A percentile compares a stretch with the other conserved stretches of the same genome.
These are phyloP conservation scores for Mycena crocata DNA, from an alignment of 768 basidiomycete genomes.

Conservation along the genomic window DNA sequence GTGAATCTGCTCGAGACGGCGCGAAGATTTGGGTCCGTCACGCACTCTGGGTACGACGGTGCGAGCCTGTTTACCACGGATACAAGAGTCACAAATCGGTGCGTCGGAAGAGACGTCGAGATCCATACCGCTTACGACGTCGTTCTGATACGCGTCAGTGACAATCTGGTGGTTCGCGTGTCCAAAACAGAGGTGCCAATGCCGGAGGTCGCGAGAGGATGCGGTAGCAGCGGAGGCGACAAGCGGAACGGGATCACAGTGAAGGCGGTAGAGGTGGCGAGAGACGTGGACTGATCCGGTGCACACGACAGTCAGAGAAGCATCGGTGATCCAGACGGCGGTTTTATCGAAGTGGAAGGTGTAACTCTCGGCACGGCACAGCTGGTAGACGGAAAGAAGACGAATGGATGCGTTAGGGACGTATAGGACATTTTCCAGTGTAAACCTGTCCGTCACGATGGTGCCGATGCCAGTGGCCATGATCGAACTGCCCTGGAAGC, in stretches of 20 bases:
- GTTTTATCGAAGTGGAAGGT: conserved; percentile 1
- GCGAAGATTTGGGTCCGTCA: too few species aligned
- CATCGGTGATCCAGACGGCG: not conserved
- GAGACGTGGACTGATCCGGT: not conserved
- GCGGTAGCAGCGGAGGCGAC: not conserved
- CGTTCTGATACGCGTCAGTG: not conserved
- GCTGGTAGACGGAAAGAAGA: conserved; percentile 10
- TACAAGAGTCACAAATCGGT: not conserved
- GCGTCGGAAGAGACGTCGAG: not conserved
- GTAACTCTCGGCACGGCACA: not conserved
- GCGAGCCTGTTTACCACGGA: too few species aligned
- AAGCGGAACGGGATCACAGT: too few species aligned
- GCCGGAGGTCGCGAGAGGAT: not conserved
- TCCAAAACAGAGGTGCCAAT: not conserved
- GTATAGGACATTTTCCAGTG: conserved; percentile 1
- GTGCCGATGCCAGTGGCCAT: too few species aligned
- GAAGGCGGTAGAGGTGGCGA: not conserved
- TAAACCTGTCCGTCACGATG: not conserved
- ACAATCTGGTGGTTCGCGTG: not conserved
- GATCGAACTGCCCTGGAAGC: conserved; percentile 18
- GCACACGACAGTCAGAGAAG: not conserved
- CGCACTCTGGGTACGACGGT: too few species aligned
- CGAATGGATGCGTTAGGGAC: conserved; percentile 12
- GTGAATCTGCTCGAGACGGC: too few species aligned
- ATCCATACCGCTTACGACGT: not conserved